Percentiles rank a stretch among this genome's conserved stretches.
phyloP scores from a whole-genome alignment of 805 yeast genomes.

The Yarrowia deformans region DNA sequence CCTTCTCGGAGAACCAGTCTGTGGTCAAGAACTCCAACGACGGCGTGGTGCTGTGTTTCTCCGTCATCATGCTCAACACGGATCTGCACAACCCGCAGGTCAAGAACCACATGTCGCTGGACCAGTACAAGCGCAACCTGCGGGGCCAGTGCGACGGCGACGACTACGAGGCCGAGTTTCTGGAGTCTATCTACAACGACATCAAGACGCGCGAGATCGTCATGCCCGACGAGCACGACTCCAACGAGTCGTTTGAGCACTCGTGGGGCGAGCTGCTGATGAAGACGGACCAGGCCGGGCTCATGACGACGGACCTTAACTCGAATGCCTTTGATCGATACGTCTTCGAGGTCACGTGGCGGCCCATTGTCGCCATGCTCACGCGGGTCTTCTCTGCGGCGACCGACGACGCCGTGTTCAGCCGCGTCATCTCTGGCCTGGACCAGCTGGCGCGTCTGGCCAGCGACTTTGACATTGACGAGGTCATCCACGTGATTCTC shows the following conservation, averaged over 20 bases:
- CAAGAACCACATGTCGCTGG: slow-evolving; percentile 87
- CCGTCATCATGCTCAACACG: slow-evolving; percentile 92
- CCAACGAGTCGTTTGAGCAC: slow-evolving; percentile 90
- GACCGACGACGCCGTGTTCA: slow-evolving; percentile 84
- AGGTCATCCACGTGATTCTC: slow-evolving; percentile 52
- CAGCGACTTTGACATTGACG: slow-evolving; percentile 62
- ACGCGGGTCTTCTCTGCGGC: slow-evolving; percentile 85
- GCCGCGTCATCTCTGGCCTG: slow-evolving; percentile 84
- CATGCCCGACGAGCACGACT: slow-evolving; percentile 97
- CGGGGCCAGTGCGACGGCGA: slow-evolving; percentile 75
- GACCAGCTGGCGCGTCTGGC: slow-evolving; percentile 87
- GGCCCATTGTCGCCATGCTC: slow-evolving; percentile 72
- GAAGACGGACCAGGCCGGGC: slow-evolving; percentile 44
- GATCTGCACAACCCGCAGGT: slow-evolving; percentile 93
- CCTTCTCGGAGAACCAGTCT: slow-evolving; percentile 40
- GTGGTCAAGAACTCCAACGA: slow-evolving; percentile 57
- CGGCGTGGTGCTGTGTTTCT: slow-evolving; percentile 86
- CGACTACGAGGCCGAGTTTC: slow-evolving; percentile 86
- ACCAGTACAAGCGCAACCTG: slow-evolving; percentile 78
- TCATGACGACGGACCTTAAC: slow-evolving; percentile 33
- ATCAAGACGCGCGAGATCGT: slow-evolving; percentile 88
- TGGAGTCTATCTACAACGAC: slow-evolving; percentile 78
- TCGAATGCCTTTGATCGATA: slow-evolving; percentile 68
- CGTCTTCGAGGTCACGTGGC: slow-evolving; percentile 69
- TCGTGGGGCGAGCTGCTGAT: slow-evolving; percentile 54